Evolutionary conservation across 2,329 filamentous ascomycete species (phyloP).

Genomic region (Amylocarpus encephaloides): DNA sequence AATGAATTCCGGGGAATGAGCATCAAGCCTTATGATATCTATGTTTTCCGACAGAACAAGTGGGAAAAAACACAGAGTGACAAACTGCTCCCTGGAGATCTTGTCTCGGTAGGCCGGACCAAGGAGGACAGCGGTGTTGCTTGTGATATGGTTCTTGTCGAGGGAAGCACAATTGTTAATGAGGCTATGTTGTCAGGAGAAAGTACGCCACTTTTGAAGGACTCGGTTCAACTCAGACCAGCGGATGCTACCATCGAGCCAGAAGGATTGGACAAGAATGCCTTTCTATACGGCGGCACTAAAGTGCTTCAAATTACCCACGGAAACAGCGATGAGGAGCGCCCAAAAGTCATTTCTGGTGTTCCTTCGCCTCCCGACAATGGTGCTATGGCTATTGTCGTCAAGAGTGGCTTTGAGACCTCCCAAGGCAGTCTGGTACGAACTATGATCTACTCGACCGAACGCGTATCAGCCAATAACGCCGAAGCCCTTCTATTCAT

Average conservation of each 20-base stretch:
- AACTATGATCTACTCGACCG: conserved; percentile 99
- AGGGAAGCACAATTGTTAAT: conserved; percentile 95
- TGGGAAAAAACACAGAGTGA: conserved; percentile 90
- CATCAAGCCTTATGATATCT: conserved; percentile 96
- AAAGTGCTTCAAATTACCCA: conserved; percentile 96
- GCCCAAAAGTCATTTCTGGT: conserved; percentile 64
- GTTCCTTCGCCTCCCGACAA: conserved; percentile 84
- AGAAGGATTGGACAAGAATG: conserved; percentile 91
- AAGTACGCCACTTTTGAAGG: conserved; percentile 93
- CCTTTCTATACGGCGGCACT: conserved; percentile 93
- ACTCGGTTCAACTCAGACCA: conserved; percentile 87
- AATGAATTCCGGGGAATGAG: conserved; percentile 98
- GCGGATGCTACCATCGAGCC: conserved; percentile 73
- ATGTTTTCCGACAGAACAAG: conserved; percentile 78
- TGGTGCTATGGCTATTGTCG: conserved; percentile 86
- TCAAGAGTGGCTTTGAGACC: conserved; percentile 97
- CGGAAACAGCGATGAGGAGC: conserved; percentile 69
- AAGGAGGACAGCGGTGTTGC: conserved; percentile 97
- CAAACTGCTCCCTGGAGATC: conserved; percentile 83
- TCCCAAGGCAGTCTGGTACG: conserved; percentile 95
- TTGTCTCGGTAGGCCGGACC: conserved; percentile 85
- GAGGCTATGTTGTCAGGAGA: conserved; percentile 99
- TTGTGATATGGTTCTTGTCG: conserved; percentile 92
- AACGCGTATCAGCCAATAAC: conserved; percentile 98
- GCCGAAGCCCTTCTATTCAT: conserved; percentile 96